phyloP scores from a whole-genome alignment of 2,329 filamentous ascomycete species.

The Scedosporium minutisporum region DNA sequence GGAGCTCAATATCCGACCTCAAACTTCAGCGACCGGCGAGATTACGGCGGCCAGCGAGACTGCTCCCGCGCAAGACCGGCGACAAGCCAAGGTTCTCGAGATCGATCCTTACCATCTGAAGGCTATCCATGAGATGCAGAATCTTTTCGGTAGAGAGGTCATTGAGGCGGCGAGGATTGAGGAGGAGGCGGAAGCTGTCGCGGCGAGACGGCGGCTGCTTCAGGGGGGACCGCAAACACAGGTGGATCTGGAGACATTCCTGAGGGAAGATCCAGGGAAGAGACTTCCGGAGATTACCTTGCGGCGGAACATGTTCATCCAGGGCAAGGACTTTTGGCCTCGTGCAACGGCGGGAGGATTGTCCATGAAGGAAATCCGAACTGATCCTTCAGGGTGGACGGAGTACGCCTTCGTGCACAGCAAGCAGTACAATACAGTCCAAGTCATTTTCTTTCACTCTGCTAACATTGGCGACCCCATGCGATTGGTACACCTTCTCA shows the following conservation, averaged over 20 bases:
- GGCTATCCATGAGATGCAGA: conserved; percentile 81
- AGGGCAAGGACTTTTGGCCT: conserved; percentile 83
- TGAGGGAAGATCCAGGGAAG: conserved; percentile 46
- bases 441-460: conserved; percentile 65
- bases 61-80: conserved; percentile 11
- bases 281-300: conserved; percentile 62
- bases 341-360: conserved; percentile 69
- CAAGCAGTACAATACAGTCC: conserved; percentile 60
- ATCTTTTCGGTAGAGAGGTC: conserved; percentile 45
- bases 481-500: conserved; percentile 65
- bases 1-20: conserved; percentile 30
- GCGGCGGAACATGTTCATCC: conserved; percentile 73
- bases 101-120: conserved; percentile 65
- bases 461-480: conserved; percentile 82
- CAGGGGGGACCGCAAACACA: conserved; percentile 32
- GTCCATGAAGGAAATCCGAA: conserved; percentile 57
- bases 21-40: neutral
- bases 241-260: conserved; percentile 47
- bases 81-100: conserved; percentile 20
- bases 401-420: conserved; percentile 76
- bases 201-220: conserved; percentile 22
- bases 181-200: conserved; percentile 32
- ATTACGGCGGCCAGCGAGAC: conserved; percentile 5
- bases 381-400: conserved; percentile 37
- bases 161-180: conserved; percentile 45